Percentiles rank a stretch among this genome's conserved stretches.
These are phyloP conservation scores for Apiospora koreana DNA, from an alignment of 2,329 filamentous ascomycete genomes.

Conservation along the genomic window DNA sequence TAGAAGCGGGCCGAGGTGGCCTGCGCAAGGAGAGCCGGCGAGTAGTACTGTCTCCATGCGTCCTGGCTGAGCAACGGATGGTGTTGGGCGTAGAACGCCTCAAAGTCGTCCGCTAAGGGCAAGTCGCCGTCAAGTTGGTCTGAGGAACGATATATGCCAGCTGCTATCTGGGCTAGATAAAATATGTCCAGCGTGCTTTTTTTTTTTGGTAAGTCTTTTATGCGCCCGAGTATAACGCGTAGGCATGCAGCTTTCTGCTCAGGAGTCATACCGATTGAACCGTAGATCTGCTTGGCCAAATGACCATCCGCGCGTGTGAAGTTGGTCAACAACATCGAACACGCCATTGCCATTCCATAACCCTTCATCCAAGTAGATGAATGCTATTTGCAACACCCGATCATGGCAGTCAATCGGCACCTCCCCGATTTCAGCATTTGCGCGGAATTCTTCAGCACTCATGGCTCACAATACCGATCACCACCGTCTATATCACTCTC, in stretches of 20 bases:
- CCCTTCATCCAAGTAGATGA: background rate
- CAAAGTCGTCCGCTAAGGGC: background rate
- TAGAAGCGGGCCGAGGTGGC: constrained; percentile 4
- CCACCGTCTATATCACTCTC: background rate
- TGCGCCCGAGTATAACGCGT: background rate
- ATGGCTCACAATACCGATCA: background rate
- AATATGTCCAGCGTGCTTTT: constrained; percentile 1
- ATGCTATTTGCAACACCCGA: background rate
- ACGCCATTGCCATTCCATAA: background rate
- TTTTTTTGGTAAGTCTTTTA: background rate
- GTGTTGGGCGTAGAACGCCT: background rate
- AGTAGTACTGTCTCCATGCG: constrained; percentile 7
- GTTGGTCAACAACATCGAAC: background rate
- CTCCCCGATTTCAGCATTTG: background rate
- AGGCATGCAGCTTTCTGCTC: background rate
- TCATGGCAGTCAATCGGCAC: constrained; percentile 2
- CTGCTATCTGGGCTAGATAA: background rate
- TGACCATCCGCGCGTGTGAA: constrained; percentile 5
- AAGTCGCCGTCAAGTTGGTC: background rate
- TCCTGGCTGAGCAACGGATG: background rate
- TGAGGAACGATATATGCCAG: background rate
- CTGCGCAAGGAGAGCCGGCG: background rate
- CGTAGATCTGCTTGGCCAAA: background rate
- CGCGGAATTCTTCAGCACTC: background rate
- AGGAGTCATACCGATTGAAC: background rate